A percentile compares a stretch with the other conserved stretches of the same genome.
These are phyloP conservation scores for Fragaria vesca DNA, from an alignment of 306 rosid species.

Conservation along the genomic window DNA sequence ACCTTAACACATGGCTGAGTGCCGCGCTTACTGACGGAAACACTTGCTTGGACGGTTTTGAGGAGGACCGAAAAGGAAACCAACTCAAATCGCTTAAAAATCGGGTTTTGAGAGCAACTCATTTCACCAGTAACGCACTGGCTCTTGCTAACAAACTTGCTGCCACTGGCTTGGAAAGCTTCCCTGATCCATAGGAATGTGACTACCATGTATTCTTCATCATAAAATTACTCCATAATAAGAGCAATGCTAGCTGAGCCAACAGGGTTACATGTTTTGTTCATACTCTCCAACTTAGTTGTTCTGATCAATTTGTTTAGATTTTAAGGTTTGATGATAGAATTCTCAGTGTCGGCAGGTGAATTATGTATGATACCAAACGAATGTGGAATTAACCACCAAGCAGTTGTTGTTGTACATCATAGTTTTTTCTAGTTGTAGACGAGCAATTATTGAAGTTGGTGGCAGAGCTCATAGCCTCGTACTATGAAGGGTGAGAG, in stretches of 20 bases:
- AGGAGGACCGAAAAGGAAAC: constrained; percentile 25
- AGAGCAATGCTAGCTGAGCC: neutral
- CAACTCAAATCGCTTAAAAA: constrained; percentile 29
- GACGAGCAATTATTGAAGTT: neutral
- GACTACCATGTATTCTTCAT: neutral
- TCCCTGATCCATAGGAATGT: constrained; percentile 24
- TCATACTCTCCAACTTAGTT: neutral
- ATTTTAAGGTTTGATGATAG: neutral
- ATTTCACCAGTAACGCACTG: constrained; percentile 57
- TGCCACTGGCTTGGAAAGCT: constrained; percentile 37
- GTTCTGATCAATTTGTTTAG: neutral
- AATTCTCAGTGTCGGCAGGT: neutral
- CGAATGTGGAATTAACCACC: neutral
- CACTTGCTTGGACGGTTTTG: constrained; percentile 64
- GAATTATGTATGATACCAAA: neutral
- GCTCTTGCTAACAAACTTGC: constrained; percentile 66
- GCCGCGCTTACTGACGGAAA: constrained; percentile 58
- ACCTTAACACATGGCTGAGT: constrained; percentile 68
- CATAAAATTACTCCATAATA: neutral
- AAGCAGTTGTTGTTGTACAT: neutral
- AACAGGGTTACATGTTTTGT: neutral
- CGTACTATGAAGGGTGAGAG: neutral
- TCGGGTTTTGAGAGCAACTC: constrained; percentile 34
- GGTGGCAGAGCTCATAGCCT: neutral
- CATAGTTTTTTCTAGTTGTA: neutral